Base-by-base conservation (phyloP, 495 filamentous ascomycete species). In the Penicillium daleae region DNA sequence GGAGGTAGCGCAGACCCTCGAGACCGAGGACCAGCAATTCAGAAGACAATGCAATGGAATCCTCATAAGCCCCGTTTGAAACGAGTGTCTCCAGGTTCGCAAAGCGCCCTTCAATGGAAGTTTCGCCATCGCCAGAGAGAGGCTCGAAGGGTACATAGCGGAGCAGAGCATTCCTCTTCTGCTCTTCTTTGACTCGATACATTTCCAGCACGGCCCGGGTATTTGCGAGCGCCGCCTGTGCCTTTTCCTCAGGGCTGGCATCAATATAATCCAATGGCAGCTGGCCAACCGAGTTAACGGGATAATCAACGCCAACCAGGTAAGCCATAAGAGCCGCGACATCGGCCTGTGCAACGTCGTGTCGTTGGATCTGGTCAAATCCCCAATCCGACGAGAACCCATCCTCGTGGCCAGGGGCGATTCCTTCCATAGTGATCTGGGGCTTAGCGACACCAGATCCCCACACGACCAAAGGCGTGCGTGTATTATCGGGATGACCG, bases 321-420 rank as follows among this genome's bases (percentile, higher is more conserved):
- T 97, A 97, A 6, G 96, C 89, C 96, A 99, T 99, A 44, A 99
- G 84, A 19, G 94, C 91, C 9, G 96, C 96, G 56, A 99, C 85
- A 80, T 98, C 96, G 15, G 96, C 96, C 76, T 99, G 96, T 21
- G 87, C 85, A 31, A 98, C 94, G 74, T 99, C 95, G 63, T 97
- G 87, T 61, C 96, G 84, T 66, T 86, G 87, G 32, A 99, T 82
- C 57, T 89, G 82, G 67, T 90, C 83, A 21, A 99, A 75, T 52
- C 86, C 85, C 94, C 95, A 99, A 72, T 96, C 92, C 9, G 85
- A 81, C 15, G 96, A 97, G 63, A 95, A 89, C n/a, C 92, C 90
- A 76, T 98, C 93, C 63, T 92, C 88, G 71, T 99, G 95, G 5
- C 96, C 95, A 0, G 87, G 82, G 2, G 88, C 86, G 52, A 76